Evolutionary conservation across 148 eudicot genomes (phyloP), one percentile per base, ranked within the genome.

Genomic region (Diospyros kaki): DNA sequence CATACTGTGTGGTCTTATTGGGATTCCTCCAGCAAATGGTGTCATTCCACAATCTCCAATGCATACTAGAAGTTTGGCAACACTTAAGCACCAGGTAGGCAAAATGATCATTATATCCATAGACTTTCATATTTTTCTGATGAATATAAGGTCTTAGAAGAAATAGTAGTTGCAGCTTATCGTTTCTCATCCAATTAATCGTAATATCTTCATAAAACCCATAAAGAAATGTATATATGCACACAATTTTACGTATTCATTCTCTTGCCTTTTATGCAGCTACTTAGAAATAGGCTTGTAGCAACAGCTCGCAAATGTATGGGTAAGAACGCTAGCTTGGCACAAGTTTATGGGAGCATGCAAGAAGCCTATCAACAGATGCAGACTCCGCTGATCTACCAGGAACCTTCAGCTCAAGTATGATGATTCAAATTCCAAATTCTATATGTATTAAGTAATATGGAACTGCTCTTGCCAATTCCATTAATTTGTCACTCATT

Each of bases 11-110:
- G 97, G 97, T 76, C 89, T 92, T 43, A 38, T 92, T n/a, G 97
- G 97, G 8, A 86, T 92, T 46, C 97, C 97, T 73, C 97, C 97
- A 10, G 77, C 97, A 70, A 92, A 92, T 61, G 97, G 97, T 72
- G 97, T 92, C 67, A 92, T 92, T 46, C 97, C 97, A 1, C 97
- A 92, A 73, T 92, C 97, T 71, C 97, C 97, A 60, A 92, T 92
- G 97, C 97, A 92, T 80, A 92, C 97, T 53, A 91, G 89, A 83
- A 89, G 97, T 77, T 80, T 91, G 59, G 97, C 97, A 38, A 91
- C 97, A 56, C 94, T 92, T 18, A 92, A 92, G 76, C 97, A 92
- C 75, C 94, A 87, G 89, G 93, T 89, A 78, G 67, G 45, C n/a
- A 64, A 64, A 64, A 4, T 6, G 52, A 48, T 8, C 6, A 48